phyloP scores from a whole-genome alignment of 2,329 filamentous ascomycete genomes.

The Pleoardoris graminearum region DNA sequence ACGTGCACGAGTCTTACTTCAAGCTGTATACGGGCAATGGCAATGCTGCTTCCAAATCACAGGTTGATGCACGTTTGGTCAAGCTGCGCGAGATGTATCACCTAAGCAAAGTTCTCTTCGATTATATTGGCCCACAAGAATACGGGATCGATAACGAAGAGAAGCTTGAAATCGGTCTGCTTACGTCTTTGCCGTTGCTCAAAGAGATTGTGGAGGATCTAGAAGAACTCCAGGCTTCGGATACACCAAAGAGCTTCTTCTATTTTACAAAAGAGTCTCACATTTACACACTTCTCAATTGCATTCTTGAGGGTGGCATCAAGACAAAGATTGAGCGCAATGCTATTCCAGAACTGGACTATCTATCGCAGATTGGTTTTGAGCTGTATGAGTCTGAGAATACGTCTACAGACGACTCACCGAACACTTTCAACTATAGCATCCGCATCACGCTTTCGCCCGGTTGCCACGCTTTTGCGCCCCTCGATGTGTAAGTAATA shows the following conservation, averaged over 20 bases:
- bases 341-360: slow-evolving; percentile 95
- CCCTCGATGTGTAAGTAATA: slow-evolving; percentile 74
- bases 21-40: slow-evolving; percentile 81
- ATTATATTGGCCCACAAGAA: slow-evolving; percentile 97
- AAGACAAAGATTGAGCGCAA: slow-evolving; percentile 95
- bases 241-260: slow-evolving; percentile 93
- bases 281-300: slow-evolving; percentile 97
- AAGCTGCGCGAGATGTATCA: slow-evolving; percentile 92
- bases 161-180: slow-evolving; percentile 95
- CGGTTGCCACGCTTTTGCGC: slow-evolving; percentile 94
- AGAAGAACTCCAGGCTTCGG: slow-evolving; percentile 94
- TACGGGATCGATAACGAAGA: slow-evolving; percentile 95
- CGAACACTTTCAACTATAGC: slow-evolving; percentile 84
- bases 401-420: slow-evolving; percentile 58
- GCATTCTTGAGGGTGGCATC: slow-evolving; percentile 94
- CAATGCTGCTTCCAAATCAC: slow-evolving; percentile 63
- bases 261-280: slow-evolving; percentile 99
- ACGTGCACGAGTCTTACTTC: slow-evolving; percentile 72
- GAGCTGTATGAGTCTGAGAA: slow-evolving; percentile 96
- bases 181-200: slow-evolving; percentile 89
- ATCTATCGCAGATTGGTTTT: slow-evolving; percentile 96
- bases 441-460: slow-evolving; percentile 96
- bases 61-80: slow-evolving; percentile 81
- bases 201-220: slow-evolving; percentile 97
- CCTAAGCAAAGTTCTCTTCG: slow-evolving; percentile 91